Conservation (phyloP, 345 rosid species). For the Aquilaria sinensis region DNA sequence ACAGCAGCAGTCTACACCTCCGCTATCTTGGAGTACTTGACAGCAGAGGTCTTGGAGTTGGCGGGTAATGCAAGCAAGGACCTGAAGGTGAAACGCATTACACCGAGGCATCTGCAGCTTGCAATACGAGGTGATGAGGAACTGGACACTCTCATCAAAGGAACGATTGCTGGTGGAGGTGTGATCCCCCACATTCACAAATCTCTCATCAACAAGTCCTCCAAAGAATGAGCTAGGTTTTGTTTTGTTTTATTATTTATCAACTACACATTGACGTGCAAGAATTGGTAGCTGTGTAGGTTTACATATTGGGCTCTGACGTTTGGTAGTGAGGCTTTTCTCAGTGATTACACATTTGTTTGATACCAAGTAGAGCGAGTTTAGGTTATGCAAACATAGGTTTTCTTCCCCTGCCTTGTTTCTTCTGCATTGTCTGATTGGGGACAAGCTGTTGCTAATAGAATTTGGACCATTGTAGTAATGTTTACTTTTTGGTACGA, state of each 20-base stretch:
- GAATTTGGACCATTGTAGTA: too few species aligned
- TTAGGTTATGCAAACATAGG: too few species aligned
- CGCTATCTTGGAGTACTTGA: conserved; percentile 58
- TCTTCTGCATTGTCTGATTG: too few species aligned
- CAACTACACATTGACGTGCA: too few species aligned
- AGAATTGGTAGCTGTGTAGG: too few species aligned
- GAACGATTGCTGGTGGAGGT: conserved; percentile 71
- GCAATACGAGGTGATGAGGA: conserved; percentile 71
- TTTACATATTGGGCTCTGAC: too few species aligned
- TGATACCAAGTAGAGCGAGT: too few species aligned
- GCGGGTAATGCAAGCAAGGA: conserved; percentile 76
- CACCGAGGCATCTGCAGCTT: conserved; percentile 68
- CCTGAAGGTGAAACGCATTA: conserved; percentile 64
- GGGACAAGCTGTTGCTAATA: too few species aligned
- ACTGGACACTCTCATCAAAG: conserved; percentile 66
- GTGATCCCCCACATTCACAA: conserved; percentile 78
- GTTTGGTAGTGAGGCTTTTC: too few species aligned
- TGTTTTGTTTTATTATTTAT: neutral
- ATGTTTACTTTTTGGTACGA: too few species aligned
- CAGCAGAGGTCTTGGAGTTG: conserved; percentile 63
- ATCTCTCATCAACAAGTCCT: conserved; percentile 66
- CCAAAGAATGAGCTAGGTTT: conserved; percentile 36
- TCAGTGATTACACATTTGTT: too few species aligned
- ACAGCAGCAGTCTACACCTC: conserved; percentile 71
- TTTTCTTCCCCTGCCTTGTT: too few species aligned